These are phyloP conservation scores for Boletus pseudopeckii DNA, from an alignment of 768 basidiomycete species.

Conservation along the genomic window DNA sequence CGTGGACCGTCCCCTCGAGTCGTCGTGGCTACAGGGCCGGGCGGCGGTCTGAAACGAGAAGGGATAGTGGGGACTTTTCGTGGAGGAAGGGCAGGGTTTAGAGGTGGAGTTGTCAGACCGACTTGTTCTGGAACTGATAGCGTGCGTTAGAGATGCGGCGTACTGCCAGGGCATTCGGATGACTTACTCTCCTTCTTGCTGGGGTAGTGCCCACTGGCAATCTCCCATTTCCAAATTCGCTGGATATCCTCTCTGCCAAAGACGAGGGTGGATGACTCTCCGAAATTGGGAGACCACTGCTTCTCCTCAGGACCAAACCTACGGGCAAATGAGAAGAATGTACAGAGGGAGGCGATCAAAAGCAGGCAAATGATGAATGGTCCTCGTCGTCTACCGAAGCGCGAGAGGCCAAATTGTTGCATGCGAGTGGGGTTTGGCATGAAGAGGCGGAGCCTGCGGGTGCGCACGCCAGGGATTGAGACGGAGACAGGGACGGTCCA, in stretches of 20 bases:
- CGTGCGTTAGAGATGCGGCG: not conserved
- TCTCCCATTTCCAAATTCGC: slow-evolving; percentile 95
- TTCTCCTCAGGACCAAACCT: slow-evolving; percentile 60
- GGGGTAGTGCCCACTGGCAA: slow-evolving; percentile 91
- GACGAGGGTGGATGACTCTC: slow-evolving; percentile 68
- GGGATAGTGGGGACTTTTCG: slow-evolving; percentile 44
- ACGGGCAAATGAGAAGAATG: slow-evolving; percentile 57
- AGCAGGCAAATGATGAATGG: slow-evolving; percentile 48
- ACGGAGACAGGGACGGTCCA: slow-evolving; percentile 62
- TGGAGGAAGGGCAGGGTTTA: slow-evolving; percentile 75
- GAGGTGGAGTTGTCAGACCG: slow-evolving; percentile 49
- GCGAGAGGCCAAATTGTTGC: slow-evolving; percentile 52
- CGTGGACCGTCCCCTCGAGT: slow-evolving; percentile 75
- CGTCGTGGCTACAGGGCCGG: slow-evolving; percentile 46
- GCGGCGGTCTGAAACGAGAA: slow-evolving; percentile 44
- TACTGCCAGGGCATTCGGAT: not conserved
- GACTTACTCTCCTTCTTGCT: slow-evolving; percentile 71
- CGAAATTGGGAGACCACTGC: slow-evolving; percentile 58
- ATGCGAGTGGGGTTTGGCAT: slow-evolving; percentile 60
- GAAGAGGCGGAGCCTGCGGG: slow-evolving; percentile 54
- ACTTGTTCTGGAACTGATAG: slow-evolving; percentile 67
- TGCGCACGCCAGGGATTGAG: slow-evolving; percentile 56
- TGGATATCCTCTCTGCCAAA: slow-evolving; percentile 77
- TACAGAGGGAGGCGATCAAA: slow-evolving; percentile 46
- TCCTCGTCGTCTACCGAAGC: slow-evolving; percentile 59